Evolutionary conservation across 2,329 filamentous ascomycete species (phyloP).

Genomic region (Fusarium cicatricum): DNA sequence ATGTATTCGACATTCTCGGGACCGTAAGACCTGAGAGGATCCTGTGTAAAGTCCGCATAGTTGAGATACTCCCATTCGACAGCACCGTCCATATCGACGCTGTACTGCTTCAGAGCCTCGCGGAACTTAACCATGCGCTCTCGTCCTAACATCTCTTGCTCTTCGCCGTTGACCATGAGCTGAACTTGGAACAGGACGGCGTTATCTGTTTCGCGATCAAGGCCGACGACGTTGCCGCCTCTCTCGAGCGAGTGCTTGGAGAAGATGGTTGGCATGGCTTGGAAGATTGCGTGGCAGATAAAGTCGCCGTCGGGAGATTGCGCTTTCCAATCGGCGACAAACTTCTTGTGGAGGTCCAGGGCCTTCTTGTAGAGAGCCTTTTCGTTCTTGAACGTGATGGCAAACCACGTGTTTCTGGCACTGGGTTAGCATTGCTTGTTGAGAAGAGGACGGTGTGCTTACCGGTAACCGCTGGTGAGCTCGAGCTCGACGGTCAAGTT

Average conservation of each 20-base stretch:
- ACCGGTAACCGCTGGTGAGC: conserved; percentile 3
- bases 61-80: too few species aligned
- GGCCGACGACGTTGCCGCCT: conserved; percentile 6
- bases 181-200: conserved; percentile 8
- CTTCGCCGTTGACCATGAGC: conserved; percentile 2
- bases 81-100: background rate
- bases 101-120: background rate
- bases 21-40: too few species aligned
- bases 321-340: conserved; percentile 15
- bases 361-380: conserved; percentile 2
- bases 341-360: conserved; percentile 4
- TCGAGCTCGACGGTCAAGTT: conserved; percentile 10
- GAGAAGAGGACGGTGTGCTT: background rate
- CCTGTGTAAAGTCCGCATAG: too few species aligned
- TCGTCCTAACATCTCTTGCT: background rate
- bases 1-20: too few species aligned
- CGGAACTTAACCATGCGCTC: conserved; percentile 5
- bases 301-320: conserved; percentile 11
- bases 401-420: conserved; percentile 9
- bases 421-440: background rate
- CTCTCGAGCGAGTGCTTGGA: conserved; percentile 4
- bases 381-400: conserved; percentile 20
- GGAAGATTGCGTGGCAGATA: conserved; percentile 8
- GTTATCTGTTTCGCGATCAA: conserved; percentile 7
- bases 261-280: conserved; percentile 8